phyloP scores from a whole-genome alignment of 805 yeast species.

The Pichia occidentalis region DNA sequence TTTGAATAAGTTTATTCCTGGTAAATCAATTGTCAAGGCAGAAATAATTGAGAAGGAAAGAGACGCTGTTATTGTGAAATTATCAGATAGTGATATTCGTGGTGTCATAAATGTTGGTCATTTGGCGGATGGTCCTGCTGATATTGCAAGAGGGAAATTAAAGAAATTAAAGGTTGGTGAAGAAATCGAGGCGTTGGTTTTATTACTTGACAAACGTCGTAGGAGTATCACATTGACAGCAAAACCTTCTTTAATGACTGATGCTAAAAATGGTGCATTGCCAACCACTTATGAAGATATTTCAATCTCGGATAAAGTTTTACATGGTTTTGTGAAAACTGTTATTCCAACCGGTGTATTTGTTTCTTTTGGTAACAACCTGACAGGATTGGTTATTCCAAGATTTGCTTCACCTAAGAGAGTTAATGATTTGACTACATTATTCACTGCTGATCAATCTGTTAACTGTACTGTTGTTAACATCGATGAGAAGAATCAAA shows the following conservation, averaged over 20 bases:
- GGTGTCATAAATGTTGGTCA: conserved; percentile 75
- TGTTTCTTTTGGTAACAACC: conserved; percentile 69
- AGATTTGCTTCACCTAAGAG: conserved; percentile 56
- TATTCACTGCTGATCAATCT: conserved; percentile 62
- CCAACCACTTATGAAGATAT: conserved; percentile 62
- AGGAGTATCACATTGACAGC: conserved; percentile 57
- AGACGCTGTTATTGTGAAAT: conserved; percentile 63
- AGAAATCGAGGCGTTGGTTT: conserved; percentile 48
- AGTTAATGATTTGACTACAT: conserved; percentile 45
- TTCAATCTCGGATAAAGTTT: conserved; percentile 35
- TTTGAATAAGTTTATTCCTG: conserved; percentile 46
- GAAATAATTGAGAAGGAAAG: conserved; percentile 67
- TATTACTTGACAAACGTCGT: conserved; percentile 59
- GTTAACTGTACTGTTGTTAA: conserved; percentile 60
- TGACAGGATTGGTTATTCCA: conserved; percentile 79
- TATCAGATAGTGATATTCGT: conserved; percentile 44
- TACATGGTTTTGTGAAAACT: conserved; percentile 73
- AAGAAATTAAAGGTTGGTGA: conserved; percentile 63
- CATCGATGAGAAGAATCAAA: conserved; percentile 58
- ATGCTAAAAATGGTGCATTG: conserved; percentile 45
- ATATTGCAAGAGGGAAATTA: conserved; percentile 59
- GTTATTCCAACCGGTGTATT: conserved; percentile 78
- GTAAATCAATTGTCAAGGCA: conserved; percentile 55
- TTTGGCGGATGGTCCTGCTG: conserved; percentile 67
- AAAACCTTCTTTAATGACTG: conserved; percentile 61